Percentiles rank a stretch among this genome's conserved stretches.
phyloP scores from a whole-genome alignment of 2,329 filamentous ascomycete species.

The Penicillium sp. region DNA sequence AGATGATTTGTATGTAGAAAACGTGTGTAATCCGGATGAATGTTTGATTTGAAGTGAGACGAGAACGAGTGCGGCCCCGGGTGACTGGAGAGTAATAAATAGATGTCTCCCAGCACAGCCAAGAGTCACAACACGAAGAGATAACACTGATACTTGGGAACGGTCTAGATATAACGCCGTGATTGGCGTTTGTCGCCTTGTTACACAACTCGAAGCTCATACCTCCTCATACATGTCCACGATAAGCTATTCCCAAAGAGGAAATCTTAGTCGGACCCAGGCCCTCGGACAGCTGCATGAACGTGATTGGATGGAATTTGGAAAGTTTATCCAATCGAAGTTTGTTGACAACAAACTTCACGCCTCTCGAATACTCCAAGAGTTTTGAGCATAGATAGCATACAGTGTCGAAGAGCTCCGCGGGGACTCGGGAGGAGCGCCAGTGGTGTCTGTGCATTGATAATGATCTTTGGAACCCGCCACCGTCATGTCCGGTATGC shows the following conservation, averaged over 20 bases:
- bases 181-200: conserved; percentile 9
- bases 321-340: neutral
- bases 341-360: conserved; percentile 1
- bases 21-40: neutral
- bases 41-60: neutral
- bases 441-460: neutral
- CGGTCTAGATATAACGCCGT: neutral
- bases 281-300: neutral
- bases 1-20: neutral
- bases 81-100: neutral
- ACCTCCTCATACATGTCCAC: conserved; percentile 1
- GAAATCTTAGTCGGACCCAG: conserved; percentile 29
- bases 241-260: conserved; percentile 19
- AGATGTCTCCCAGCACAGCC: neutral
- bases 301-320: neutral
- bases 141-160: neutral
- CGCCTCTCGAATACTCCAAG: too few species aligned
- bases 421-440: neutral
- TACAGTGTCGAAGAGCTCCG: neutral
- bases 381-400: too few species aligned
- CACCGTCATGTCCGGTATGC: neutral
- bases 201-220: conserved; percentile 1
- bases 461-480: neutral
- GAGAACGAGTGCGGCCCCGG: neutral
- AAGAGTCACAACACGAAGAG: neutral